Base-by-base conservation (phyloP, 2,329 filamentous ascomycete genomes). In the Pyrenophora tritici-repentis region DNA sequence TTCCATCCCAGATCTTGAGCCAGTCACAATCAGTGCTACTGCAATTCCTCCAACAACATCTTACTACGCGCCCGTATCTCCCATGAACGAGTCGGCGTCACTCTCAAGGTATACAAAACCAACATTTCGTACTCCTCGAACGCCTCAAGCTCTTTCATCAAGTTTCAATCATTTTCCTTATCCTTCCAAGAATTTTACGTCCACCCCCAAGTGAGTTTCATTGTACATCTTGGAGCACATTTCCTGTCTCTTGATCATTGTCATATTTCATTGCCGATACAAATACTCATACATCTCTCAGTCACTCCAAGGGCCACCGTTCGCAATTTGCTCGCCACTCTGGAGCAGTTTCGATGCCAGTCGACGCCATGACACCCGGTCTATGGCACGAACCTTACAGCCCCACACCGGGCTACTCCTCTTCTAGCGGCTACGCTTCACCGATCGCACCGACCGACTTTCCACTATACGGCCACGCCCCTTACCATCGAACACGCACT, bases 121-220 rank as follows among this genome's bases (percentile, higher is more conserved):
- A 57, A 57, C 60, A 58, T 73, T 73, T 71, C 69, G 67, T 73
- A 71, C 68, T 67, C 71, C 70, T 68, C 61, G 65, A 55, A 69
- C 71, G 62, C 66, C 69, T 59, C 60, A 63, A 58, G 55, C 57
- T 53, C 56, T 65, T 55, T 62, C 64, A 13, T 64, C 65, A 52
- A 51, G 43, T 59, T 65, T 62, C 54, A 62, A 55, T 67, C 51
- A 56, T 64, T 44, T 65, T 57, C 50, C 64, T 65, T 65, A 64
- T 66, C 67, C 65, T 54, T 66, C 59, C 70, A 61, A 62, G 38
- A 52, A 18, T 55, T 65, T 62, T 44, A 56, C 56, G 50, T 64
- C 63, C 41, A 43, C 39, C 62, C 55, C 59, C 48, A 72, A 71
- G 71, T 73, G 70, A 73, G 71, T 73, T 70, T 63, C 61, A 64